Base-by-base conservation (phyloP, 2,329 filamentous ascomycete species). In the Beauveria varroae region DNA sequence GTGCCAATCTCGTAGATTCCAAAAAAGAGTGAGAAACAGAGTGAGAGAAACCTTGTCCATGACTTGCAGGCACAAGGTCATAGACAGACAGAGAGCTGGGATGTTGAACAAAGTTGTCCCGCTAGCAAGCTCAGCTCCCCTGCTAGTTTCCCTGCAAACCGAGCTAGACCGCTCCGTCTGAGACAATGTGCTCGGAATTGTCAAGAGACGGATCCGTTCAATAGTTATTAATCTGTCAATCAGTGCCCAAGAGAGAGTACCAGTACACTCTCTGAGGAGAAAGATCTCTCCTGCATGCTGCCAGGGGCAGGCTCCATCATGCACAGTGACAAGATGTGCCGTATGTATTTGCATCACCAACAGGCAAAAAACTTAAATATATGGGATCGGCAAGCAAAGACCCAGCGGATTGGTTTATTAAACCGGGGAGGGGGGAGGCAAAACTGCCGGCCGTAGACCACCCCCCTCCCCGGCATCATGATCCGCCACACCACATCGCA, bases 391-490 rank as follows among this genome's bases (percentile, higher is more conserved):
- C 43, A 49, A 18, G 18, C 30, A 18, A 30, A 20, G 37, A 43
- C 46, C 46, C 46, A 28, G 37, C 22, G 18, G 20, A 37, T 10
- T 24, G 55, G 44, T 34, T 34, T 0, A 28, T 7, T 12, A 41
- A 50, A 8, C 20, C 20, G 43, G 55, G 55, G 43, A 20, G 6
- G 16, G 43, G 41, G 4, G 16, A 22, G 5, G 16, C 16, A 57
- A 57, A 52, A 52, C 57, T 59, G 57, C 57, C 57, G 47, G 22
- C 18, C 14, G 37, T 24, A 22, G 49, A n/a, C 46, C 26, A 10
- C n/a, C n/a, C 46, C 46, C 18, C 44, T 50, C 43, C 46, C 56
- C 55, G 47, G 56, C 46, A 59, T 51, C 30, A 51, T 59, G 43
- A 49, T 49, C 24, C 43, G 54, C 54, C 43, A 47, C 24, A n/a